A percentile compares a stretch with the other conserved stretches of the same genome.
Evolutionary conservation across 805 yeast genomes (phyloP).

Genomic region (Ogataea haglerorum): DNA sequence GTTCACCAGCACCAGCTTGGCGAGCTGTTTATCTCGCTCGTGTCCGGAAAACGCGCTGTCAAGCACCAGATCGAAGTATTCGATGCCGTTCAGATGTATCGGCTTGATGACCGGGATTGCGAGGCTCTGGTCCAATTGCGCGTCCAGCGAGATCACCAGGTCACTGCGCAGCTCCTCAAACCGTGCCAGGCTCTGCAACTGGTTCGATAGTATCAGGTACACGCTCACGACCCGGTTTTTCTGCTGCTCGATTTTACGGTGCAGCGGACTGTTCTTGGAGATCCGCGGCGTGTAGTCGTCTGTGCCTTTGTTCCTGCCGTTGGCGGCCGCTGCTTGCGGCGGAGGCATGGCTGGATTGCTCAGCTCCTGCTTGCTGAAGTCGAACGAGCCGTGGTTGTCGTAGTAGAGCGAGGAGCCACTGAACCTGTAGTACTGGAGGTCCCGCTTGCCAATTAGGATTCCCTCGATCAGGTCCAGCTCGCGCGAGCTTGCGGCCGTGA

Average conservation of each 20-base stretch:
- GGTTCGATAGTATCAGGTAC: conserved; percentile 46
- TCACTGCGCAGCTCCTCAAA: conserved; percentile 38
- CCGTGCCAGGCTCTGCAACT: conserved; percentile 35
- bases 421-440: conserved; percentile 58
- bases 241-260: conserved; percentile 17
- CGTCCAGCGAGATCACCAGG: conserved; percentile 48
- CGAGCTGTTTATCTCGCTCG: conserved; percentile 16
- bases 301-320: neutral
- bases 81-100: conserved; percentile 42
- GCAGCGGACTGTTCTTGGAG: conserved; percentile 31
- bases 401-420: conserved; percentile 56
- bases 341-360: conserved; percentile 1
- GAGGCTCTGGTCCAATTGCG: conserved; percentile 24
- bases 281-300: conserved; percentile 33
- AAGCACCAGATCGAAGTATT: conserved; percentile 34
- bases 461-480: conserved; percentile 81
- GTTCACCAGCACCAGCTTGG: conserved; percentile 20
- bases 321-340: conserved; percentile 2
- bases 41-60: conserved; percentile 6
- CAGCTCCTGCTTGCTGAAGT: conserved; percentile 22
- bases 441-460: conserved; percentile 63
- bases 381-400: conserved; percentile 32
- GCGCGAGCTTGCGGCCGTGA: conserved; percentile 60
- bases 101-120: conserved; percentile 45
- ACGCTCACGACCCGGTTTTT: conserved; percentile 27